A percentile compares a stretch with the other conserved stretches of the same genome.
phyloP scores from a whole-genome alignment of 352 stramenopile species.

The Globisporangium lucens region DNA sequence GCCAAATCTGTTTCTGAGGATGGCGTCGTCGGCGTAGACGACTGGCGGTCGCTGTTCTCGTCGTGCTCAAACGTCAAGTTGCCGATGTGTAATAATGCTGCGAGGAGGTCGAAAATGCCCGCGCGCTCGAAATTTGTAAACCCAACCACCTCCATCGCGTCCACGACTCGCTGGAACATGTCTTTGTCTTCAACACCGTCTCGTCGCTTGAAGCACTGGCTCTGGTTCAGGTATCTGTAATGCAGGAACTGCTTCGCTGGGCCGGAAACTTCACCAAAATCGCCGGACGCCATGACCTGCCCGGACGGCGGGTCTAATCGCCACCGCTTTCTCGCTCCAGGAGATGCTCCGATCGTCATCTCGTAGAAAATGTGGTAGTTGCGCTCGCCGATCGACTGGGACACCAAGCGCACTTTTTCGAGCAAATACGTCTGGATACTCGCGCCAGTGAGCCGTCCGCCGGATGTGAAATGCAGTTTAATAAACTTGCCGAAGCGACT shows the following conservation, averaged over 20 bases:
- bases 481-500: slow-evolving; percentile 93
- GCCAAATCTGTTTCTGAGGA: slow-evolving; percentile 44
- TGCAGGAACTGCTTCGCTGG: slow-evolving; percentile 57
- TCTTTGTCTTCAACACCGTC: slow-evolving; percentile 73
- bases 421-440: slow-evolving; percentile 93
- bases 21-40: slow-evolving; percentile 22
- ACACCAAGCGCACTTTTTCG: slow-evolving; percentile 91
- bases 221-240: slow-evolving; percentile 86
- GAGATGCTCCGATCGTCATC: slow-evolving; percentile 62
- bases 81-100: slow-evolving; percentile 87
- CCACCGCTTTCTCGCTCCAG: slow-evolving; percentile 53
- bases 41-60: slow-evolving; percentile 53
- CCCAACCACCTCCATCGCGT: slow-evolving; percentile 81
- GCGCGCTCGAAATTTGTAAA: slow-evolving; percentile 71
- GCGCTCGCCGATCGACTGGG: slow-evolving; percentile 72
- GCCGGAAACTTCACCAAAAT: slow-evolving; percentile 40
- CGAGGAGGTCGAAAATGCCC: slow-evolving; percentile 80
- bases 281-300: slow-evolving; percentile 31
- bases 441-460: slow-evolving; percentile 70
- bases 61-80: slow-evolving; percentile 87
- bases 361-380: slow-evolving; percentile 90
- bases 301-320: slow-evolving; percentile 50
- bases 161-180: slow-evolving; percentile 78
- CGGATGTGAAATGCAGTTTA: slow-evolving; percentile 84
- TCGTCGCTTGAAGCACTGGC: slow-evolving; percentile 73